Evolutionary conservation across 331 rosid genomes (phyloP), one percentile per base, ranked within the genome.

Genomic region (Erythrophleum ivorense): DNA sequence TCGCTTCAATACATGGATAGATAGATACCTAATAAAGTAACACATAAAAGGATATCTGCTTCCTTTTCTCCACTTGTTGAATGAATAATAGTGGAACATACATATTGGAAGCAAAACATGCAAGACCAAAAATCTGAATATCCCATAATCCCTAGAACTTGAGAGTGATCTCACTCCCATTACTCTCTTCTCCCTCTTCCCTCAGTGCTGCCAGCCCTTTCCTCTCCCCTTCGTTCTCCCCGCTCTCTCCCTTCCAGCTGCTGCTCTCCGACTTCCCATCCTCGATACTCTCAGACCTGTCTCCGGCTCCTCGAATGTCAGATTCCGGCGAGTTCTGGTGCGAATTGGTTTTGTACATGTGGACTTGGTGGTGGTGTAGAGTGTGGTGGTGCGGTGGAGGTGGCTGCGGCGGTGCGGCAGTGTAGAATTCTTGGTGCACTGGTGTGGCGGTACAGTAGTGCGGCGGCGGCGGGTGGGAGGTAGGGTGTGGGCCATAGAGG

Each of bases 171-270:
- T 94, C 92, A 87, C 91, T 92, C 71, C 94, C 94, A 83, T 94
- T 89, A 79, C 91, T 93, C 81, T 90, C 93, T 53, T 84, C 96
- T 2, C 90, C 87, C 7, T 85, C 85, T 60, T 89, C 93, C 33
- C 88, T 75, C 9, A 87, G 80, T 0, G 85, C 86, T 18, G 77
- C 83, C 73, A 95, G 48, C 21, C 91, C 91, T 73, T 88, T 92
- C 33, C 90, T 84, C 73, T 88, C 93, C 16, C 88, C 92, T n/a
- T 87, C 94, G 29, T 90, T 92, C 68, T 94, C 98, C 13, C 90
- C 91, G 63, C 97, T 94, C 81, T 91, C 97, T 0, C 87, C 98
- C 77, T 91, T 96, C 98, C 98, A 96, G 94, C 99, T 96, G 72
- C 95, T 86, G 81, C 98, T 94, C 31, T 92, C 99, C 13, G 97